These are phyloP conservation scores for Prunus fruticosa DNA, from an alignment of 306 rosid genomes.

Conservation along the genomic window DNA sequence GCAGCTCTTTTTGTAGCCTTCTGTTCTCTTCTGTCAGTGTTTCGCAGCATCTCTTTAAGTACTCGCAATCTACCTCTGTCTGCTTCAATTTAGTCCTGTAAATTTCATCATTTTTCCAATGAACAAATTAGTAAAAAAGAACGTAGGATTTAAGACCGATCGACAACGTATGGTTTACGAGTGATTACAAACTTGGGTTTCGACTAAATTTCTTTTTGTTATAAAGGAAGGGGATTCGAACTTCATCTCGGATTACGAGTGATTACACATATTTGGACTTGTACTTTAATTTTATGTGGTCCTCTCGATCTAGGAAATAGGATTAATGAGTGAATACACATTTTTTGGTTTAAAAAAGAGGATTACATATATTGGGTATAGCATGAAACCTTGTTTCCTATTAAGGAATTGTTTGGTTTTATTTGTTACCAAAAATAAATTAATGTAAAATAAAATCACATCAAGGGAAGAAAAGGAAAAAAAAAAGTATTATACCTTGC, in stretches of 20 bases:
- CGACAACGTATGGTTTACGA: too few relatives aligned
- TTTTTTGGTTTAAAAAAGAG: not conserved
- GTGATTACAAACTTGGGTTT: too few relatives aligned
- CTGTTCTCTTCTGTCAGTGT: constrained; percentile 88
- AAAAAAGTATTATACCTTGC: constrained; percentile 56
- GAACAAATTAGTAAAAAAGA: not conserved
- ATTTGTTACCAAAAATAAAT: too few relatives aligned
- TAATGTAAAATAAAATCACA: not conserved
- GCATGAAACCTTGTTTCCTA: too few relatives aligned
- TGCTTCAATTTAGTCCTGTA: constrained; percentile 94
- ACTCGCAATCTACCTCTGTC: constrained; percentile 96
- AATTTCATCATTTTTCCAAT: not conserved
- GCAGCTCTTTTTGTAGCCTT: constrained; percentile 88
- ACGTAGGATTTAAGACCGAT: too few relatives aligned
- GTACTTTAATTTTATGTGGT: too few relatives aligned
- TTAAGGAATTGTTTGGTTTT: too few relatives aligned
- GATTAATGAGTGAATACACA: not conserved
- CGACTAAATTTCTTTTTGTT: too few relatives aligned
- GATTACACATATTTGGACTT: too few relatives aligned
- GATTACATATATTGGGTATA: too few relatives aligned
- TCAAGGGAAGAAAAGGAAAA: rapidly evolving
- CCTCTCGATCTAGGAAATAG: not conserved
- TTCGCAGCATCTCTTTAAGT: constrained; percentile 87
- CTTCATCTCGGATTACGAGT: too few relatives aligned
- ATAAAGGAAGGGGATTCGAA: too few relatives aligned